Conservation (phyloP, 352 stramenopile species). For the Phytophthora megakarya region DNA sequence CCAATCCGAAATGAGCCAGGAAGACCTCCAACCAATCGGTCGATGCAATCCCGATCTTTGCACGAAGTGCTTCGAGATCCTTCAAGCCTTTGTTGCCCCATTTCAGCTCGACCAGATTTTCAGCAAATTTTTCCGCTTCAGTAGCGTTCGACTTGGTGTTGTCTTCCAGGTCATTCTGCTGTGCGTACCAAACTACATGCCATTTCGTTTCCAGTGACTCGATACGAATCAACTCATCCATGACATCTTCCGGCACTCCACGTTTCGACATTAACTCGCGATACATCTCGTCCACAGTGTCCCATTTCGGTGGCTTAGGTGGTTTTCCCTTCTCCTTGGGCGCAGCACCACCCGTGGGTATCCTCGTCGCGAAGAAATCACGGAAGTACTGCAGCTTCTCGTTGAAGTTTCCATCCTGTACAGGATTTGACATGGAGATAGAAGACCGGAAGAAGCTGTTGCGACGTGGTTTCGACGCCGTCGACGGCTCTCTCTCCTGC, state of each 20-base stretch:
- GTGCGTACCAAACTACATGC: constrained; percentile 84
- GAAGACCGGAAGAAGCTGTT: constrained; percentile 81
- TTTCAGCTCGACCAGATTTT: constrained; percentile 80
- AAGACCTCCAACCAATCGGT: constrained; percentile 84
- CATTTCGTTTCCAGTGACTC: constrained; percentile 87
- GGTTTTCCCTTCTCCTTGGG: constrained; percentile 77
- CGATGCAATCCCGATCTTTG: constrained; percentile 72
- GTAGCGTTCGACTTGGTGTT: constrained; percentile 57
- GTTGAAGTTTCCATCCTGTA: constrained; percentile 81
- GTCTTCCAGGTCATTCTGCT: constrained; percentile 82
- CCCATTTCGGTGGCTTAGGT: constrained; percentile 53
- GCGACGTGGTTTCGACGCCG: constrained; percentile 46
- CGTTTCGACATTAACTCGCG: constrained; percentile 78
- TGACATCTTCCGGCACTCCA: constrained; percentile 80
- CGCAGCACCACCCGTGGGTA: constrained; percentile 70
- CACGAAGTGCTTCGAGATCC: constrained; percentile 69
- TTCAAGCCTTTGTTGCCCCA: constrained; percentile 84
- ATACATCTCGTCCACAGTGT: constrained; percentile 90
- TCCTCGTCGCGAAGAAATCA: constrained; percentile 82
- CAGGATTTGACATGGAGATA: constrained; percentile 63
- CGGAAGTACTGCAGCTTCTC: constrained; percentile 88
- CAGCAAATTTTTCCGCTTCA: constrained; percentile 68
- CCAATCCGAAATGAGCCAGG: constrained; percentile 71
- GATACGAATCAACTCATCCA: constrained; percentile 86
- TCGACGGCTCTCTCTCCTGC: constrained; percentile 33